These are phyloP conservation scores for Santalum album DNA, from an alignment of 164 flowering plant species.

Conservation along the genomic window DNA sequence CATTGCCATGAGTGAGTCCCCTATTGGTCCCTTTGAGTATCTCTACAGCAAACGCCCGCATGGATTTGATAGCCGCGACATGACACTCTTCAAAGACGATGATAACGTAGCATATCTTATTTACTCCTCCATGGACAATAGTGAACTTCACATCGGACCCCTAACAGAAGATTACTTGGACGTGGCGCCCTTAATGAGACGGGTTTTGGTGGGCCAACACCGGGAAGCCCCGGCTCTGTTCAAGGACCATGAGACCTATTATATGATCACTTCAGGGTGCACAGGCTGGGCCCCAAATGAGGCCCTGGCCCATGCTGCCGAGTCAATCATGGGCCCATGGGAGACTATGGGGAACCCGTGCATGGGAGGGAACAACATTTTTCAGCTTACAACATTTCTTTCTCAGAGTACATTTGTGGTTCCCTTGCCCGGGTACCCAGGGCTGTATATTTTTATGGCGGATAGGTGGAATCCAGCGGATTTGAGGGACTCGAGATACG, in stretches of 20 bases:
- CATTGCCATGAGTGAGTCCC: conserved; percentile 67
- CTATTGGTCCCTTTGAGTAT: conserved; percentile 86
- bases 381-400: conserved; percentile 64
- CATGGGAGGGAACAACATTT: conserved; percentile 72
- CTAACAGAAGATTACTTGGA: conserved; percentile 78
- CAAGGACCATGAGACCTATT: conserved; percentile 74
- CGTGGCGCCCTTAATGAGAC: conserved; percentile 41
- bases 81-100: conserved; percentile 92
- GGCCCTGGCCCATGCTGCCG: conserved; percentile 89
- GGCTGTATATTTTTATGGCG: conserved; percentile 76
- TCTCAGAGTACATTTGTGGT: conserved; percentile 82
- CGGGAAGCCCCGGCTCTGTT: conserved; percentile 96
- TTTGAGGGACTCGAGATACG: conserved; percentile 78
- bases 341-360: conserved; percentile 91
- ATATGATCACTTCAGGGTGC: conserved; percentile 98
- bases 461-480: conserved; percentile 90
- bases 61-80: conserved; percentile 88
- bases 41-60: conserved; percentile 80
- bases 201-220: conserved; percentile 69
- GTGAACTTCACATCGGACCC: conserved; percentile 87
- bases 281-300: conserved; percentile 97
- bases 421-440: conserved; percentile 57
- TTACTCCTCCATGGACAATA: conserved; percentile 88
- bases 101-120: conserved; percentile 76
- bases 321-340: conserved; percentile 93